Base-by-base conservation (phyloP, 129 eudicot genomes). In the Tagetes erecta region DNA sequence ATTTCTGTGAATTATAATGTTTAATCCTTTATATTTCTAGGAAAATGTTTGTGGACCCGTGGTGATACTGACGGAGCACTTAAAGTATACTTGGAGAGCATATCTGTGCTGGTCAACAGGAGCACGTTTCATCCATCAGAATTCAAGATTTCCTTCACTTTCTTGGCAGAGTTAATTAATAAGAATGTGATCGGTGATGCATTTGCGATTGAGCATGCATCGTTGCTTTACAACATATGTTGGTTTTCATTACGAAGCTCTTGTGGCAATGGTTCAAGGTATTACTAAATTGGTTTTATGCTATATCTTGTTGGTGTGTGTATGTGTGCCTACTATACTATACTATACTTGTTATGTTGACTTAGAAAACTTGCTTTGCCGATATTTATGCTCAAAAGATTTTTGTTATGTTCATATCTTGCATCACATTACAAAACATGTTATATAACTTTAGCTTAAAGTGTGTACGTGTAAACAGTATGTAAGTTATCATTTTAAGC, bases 181-280 rank as follows among this genome's bases (percentile, higher is more conserved):
- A 76, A 79, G 64, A 85, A 88, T 70, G 77, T 81, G 67, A 72
- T 75, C 2, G 86, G 83, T 71, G 93, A 90, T 51, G 75, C 78
- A 5, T 71, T 94, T 68, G 87, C 93, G 35, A 63, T 80, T 76
- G 99, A 94, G 69, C 86, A 86, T 73, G 97, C 99, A 70, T 73
- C 85, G 9, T 52, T 88, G 8, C 86, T 94, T 14, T 91, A 90
- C 81, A 78, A 76, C 51, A 70, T 94, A 11, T 88, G 90, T 75
- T 87, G 93, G 93, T 85, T 85, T 71, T 67, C 85, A 35, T 67
- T 88, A 67, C 79, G 84, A 76, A 71, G 74, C 72, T 77, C 78
- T 38, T 46, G 20, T 58, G 68, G 73, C 78, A 82, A 72, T 76
- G 73, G 68, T 58, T 84, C 82, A 78, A 88, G 98, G 98, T 94